Evolutionary conservation across 352 stramenopile species (phyloP).

Genomic region (Pythium rhizo-oryzae): DNA sequence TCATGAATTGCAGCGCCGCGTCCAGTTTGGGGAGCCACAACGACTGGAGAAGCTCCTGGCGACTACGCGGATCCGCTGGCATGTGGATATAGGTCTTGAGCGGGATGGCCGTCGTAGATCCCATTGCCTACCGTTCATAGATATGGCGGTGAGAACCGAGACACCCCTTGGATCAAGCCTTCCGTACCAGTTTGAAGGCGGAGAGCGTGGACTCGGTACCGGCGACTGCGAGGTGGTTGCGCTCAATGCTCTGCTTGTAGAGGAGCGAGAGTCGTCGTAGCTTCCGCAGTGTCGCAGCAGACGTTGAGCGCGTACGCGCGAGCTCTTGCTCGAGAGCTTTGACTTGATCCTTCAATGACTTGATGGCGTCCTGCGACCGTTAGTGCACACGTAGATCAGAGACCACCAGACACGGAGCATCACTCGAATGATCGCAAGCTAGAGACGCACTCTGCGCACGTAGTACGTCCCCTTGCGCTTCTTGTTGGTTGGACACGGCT

Average conservation of each 20-base stretch:
- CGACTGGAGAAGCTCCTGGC: constrained; percentile 2
- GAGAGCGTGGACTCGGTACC: constrained; percentile 19
- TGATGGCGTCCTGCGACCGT: constrained; percentile 12
- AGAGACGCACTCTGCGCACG: constrained; percentile 18
- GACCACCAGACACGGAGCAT: neutral
- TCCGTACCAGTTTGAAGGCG: constrained; percentile 15
- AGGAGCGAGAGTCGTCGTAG: neutral
- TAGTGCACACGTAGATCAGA: too few species aligned
- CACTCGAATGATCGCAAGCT: neutral
- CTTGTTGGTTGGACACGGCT: neutral
- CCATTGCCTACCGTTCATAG: constrained; percentile 4
- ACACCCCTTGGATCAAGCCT: neutral
- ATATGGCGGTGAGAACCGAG: too few species aligned
- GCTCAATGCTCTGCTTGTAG: constrained; percentile 6
- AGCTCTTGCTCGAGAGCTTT: constrained; percentile 16
- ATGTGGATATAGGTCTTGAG: constrained; percentile 24
- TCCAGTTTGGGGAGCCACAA: constrained; percentile 15
- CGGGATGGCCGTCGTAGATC: constrained; percentile 9
- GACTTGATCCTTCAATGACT: constrained; percentile 21
- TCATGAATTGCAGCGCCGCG: constrained; percentile 19
- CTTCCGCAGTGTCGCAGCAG: constrained; percentile 2
- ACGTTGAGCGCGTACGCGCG: constrained; percentile 3
- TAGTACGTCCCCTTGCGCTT: constrained; percentile 34
- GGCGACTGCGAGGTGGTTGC: constrained; percentile 18
- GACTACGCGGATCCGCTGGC: neutral